Evolutionary conservation across 306 rosid species (phyloP).

Genomic region (Cyclanthera cordifolia): DNA sequence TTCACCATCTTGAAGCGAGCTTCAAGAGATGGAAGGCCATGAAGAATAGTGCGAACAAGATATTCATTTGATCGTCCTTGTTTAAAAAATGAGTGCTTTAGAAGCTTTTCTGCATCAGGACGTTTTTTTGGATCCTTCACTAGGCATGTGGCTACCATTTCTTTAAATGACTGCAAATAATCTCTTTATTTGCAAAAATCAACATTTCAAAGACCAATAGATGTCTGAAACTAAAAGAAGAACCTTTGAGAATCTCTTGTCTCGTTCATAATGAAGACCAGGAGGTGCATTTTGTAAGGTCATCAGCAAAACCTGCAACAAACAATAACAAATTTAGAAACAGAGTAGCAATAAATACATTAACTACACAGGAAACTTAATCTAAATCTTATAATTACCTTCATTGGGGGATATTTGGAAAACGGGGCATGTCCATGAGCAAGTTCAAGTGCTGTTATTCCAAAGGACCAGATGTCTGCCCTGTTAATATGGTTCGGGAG

Average conservation of each 20-base stretch:
- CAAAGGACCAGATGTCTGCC: conserved; percentile 97
- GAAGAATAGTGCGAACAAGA: conserved; percentile 56
- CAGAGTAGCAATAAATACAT: conserved; percentile 10
- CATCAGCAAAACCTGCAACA: conserved; percentile 85
- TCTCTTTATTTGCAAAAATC: conserved; percentile 20
- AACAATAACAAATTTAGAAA: conserved; percentile 9
- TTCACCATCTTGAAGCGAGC: conserved; percentile 75
- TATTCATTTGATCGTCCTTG: conserved; percentile 57
- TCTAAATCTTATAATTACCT: conserved; percentile 40
- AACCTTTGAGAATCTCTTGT: conserved; percentile 92
- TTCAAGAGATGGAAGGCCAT: conserved; percentile 73
- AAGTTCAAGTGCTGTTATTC: conserved; percentile 98
- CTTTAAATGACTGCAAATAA: conserved; percentile 73
- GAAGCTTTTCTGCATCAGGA: conserved; percentile 82
- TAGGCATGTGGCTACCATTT: conserved; percentile 79
- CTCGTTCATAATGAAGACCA: conserved; percentile 95
- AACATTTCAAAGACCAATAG: conserved; percentile 9
- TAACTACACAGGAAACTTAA: not conserved
- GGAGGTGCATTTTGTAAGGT: conserved; percentile 98
- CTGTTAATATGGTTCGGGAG: conserved; percentile 35
- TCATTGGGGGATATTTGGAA: conserved; percentile 96
- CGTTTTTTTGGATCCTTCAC: conserved; percentile 99
- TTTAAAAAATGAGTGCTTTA: conserved; percentile 78
- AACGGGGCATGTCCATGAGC: conserved; percentile 99
- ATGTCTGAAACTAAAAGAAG: conserved; percentile 26